Base-by-base conservation (phyloP, 2,329 filamentous ascomycete genomes). In the Juglanconis juglandina region DNA sequence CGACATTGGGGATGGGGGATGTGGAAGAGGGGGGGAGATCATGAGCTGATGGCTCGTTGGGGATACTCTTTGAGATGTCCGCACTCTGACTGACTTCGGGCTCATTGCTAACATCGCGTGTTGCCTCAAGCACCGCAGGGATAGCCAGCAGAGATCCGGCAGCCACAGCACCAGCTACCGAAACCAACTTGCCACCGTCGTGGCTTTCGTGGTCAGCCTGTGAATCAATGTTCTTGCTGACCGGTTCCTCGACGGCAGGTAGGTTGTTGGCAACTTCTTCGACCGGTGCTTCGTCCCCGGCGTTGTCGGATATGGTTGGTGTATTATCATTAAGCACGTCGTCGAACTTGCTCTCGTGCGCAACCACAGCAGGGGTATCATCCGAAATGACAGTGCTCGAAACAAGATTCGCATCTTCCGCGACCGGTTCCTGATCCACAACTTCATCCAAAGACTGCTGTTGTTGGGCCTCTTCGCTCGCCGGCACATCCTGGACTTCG, bases 21-120 rank as follows among this genome's bases (percentile, higher is more conserved):
- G 14, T 14, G 47, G 47, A 44, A 32, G 52, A 35, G 34, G n/a
- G 58, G 54, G 58, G 51, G 10, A 63, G 61, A 56, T 63, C 61
- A 58, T 63, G 61, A 58, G 61, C 58, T 34, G 61, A 61, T 61
- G 55, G 58, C 61, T 58, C 61, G 47, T 49, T 53, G 34, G 58
- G 61, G n/a, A 58, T 58, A 63, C 61, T 37, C 46, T 58, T 50
- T 55, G 58, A 57, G 32, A 61, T 56, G 39, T 61, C 56, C n/a
- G 58, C 58, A 17, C 60, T 41, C 33, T 37, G 30, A 14, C 32
- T 54, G 53, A 53, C 33, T 52, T 52, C 13, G 2, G 54, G 53
- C 48, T 34, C 32, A 11, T 56, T 46, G 41, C n/a, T 35, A 33
- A 37, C 35, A 35, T 53, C 47, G 33, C 39, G 35, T 30, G 34